Percentiles rank a stretch among this genome's conserved stretches.
Evolutionary conservation across 2,329 filamentous ascomycete genomes (phyloP).

Genomic region (Aquanectria penicillioides): DNA sequence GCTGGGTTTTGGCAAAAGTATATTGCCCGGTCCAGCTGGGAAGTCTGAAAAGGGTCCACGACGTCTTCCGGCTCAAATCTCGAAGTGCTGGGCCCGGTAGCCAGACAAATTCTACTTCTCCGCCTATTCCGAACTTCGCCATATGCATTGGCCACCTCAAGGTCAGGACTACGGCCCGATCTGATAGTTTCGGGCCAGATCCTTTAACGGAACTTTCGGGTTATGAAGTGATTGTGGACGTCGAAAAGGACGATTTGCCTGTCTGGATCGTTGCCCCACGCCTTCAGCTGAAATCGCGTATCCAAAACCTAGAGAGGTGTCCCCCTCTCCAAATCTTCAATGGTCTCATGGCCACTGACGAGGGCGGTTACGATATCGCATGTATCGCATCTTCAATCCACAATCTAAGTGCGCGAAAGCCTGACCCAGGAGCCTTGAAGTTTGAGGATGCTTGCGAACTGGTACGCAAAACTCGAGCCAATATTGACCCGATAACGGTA

Average conservation of each 20-base stretch:
- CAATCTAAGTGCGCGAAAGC: background rate
- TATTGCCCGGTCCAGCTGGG: background rate
- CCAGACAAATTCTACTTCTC: background rate
- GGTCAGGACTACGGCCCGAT: background rate
- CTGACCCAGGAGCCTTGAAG: background rate
- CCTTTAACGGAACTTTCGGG: background rate
- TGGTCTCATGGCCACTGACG: background rate
- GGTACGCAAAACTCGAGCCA: background rate
- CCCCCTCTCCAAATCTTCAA: background rate
- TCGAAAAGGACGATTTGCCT: background rate
- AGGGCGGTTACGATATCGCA: background rate
- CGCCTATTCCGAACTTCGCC: background rate
- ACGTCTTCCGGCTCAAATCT: background rate
- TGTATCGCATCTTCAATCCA: background rate
- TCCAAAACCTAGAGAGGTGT: background rate
- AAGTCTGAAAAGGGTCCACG: background rate
- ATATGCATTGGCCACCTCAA: background rate
- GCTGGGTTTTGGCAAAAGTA: background rate
- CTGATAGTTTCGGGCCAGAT: background rate
- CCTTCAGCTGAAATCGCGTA: background rate
- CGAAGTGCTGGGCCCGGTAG: background rate
- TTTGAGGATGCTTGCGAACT: background rate
- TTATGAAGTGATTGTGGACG: background rate
- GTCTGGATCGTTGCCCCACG: background rate
- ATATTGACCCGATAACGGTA: background rate